phyloP scores from a whole-genome alignment of 2,329 filamentous ascomycete species.

The Aspergillus quadrilineatus region DNA sequence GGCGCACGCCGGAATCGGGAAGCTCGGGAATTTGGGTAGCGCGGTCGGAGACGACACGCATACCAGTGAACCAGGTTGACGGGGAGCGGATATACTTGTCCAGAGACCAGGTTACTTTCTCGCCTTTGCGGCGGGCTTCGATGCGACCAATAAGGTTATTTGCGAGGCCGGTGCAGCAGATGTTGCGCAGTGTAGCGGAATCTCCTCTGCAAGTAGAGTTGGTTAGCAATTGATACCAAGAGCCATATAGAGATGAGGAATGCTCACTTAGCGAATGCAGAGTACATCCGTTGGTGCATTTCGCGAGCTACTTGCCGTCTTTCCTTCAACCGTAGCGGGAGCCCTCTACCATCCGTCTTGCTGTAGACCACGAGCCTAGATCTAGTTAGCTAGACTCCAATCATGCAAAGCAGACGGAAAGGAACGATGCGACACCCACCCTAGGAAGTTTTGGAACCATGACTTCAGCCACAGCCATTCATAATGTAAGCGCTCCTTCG shows the following conservation, averaged over 20 bases:
- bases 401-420: constrained; percentile 1
- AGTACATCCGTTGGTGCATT: constrained; percentile 50
- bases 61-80: constrained; percentile 37
- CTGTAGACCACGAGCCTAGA: constrained; percentile 32
- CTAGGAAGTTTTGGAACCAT: constrained; percentile 33
- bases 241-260: background rate
- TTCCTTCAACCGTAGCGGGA: constrained; percentile 36
- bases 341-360: constrained; percentile 32
- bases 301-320: constrained; percentile 38
- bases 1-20: constrained; percentile 40
- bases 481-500: constrained; percentile 35
- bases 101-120: constrained; percentile 37
- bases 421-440: constrained; percentile 26
- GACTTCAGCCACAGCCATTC: constrained; percentile 43
- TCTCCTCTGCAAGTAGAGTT: constrained; percentile 35
- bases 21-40: constrained; percentile 42
- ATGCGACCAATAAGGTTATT: constrained; percentile 37
- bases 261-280: constrained; percentile 46
- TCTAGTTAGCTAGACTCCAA: constrained; percentile 15
- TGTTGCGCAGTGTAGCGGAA: constrained; percentile 32
- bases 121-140: constrained; percentile 30
- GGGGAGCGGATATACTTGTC: constrained; percentile 39
- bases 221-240: background rate
- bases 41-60: constrained; percentile 44
- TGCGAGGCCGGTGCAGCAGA: constrained; percentile 42